Evolutionary conservation across 768 basidiomycete genomes (phyloP).

Genomic region (Suillus sp.): DNA sequence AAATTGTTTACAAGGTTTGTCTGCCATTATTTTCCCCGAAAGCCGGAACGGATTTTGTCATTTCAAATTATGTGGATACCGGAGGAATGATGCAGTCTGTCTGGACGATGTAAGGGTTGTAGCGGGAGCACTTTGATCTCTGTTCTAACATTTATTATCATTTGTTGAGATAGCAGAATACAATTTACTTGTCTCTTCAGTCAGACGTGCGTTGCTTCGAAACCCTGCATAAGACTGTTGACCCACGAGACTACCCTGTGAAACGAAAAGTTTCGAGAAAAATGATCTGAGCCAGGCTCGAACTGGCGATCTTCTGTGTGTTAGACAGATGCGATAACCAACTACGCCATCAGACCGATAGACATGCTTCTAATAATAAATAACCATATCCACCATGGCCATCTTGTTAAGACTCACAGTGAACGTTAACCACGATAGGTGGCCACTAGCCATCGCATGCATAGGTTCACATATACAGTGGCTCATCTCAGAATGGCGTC

Average conservation of each 20-base stretch:
- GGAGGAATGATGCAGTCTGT: neutral
- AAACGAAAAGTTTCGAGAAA: neutral
- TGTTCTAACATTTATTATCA: neutral
- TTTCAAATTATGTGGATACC: neutral
- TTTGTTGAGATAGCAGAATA: neutral
- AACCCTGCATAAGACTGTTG: too few species aligned
- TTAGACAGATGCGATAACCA: conserved; percentile 86
- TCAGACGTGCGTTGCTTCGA: neutral
- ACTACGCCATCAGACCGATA: conserved; percentile 63
- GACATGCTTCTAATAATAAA: neutral
- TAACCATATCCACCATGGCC: neutral
- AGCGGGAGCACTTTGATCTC: neutral
- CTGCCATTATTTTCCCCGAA: neutral
- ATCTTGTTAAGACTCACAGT: too few species aligned
- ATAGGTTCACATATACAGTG: too few species aligned
- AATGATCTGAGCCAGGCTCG: conserved; percentile 58
- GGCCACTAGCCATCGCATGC: too few species aligned
- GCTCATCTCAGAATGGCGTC: too few species aligned
- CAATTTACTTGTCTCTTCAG: neutral
- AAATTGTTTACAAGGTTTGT: neutral
- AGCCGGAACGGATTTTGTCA: neutral
- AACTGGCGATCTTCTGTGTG: conserved; percentile 79
- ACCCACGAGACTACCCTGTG: too few species aligned
- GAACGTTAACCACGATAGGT: too few species aligned
- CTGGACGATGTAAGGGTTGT: neutral